Evolutionary conservation across 2,329 filamentous ascomycete genomes (phyloP).

Genomic region (Mollisia scopiformis): DNA sequence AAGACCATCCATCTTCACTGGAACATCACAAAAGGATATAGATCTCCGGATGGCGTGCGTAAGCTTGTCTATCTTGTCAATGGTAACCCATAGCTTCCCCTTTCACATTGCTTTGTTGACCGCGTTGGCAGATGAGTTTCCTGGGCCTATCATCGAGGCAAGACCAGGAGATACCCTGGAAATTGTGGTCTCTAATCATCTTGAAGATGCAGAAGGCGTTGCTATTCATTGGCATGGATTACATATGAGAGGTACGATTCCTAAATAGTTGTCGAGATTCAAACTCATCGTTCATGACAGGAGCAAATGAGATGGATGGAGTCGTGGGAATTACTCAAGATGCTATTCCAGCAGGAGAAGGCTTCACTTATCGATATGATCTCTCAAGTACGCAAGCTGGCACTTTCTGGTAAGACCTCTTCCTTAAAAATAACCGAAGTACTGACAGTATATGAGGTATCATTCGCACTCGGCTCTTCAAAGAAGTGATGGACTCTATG

Average conservation of each 20-base stretch:
- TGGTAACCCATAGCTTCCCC: background rate
- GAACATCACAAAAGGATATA: background rate
- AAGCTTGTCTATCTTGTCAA: background rate
- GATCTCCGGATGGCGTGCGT: background rate
- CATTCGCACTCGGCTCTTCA: constrained; percentile 47
- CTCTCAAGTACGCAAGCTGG: constrained; percentile 17
- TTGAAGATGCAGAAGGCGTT: constrained; percentile 50
- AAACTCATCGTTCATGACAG: constrained; percentile 12
- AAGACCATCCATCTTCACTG: background rate
- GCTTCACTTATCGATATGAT: constrained; percentile 21
- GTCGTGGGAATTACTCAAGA: constrained; percentile 20
- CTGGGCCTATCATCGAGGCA: constrained; percentile 47
- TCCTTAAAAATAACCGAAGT: background rate
- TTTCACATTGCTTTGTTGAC: background rate
- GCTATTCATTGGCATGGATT: constrained; percentile 51
- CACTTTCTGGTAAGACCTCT: constrained; percentile 19
- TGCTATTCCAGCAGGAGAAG: constrained; percentile 8
- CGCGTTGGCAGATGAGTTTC: constrained; percentile 37
- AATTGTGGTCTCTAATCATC: constrained; percentile 51
- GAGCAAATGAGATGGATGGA: constrained; percentile 28
- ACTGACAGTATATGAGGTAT: constrained; percentile 43
- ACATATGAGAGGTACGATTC: background rate
- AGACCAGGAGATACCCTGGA: constrained; percentile 49
- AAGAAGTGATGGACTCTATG: constrained; percentile 48
- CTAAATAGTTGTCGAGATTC: background rate